A percentile compares a stretch with the other conserved stretches of the same genome.
phyloP scores from a whole-genome alignment of 73 alveolate species.

The Paramecium biaurelia region DNA sequence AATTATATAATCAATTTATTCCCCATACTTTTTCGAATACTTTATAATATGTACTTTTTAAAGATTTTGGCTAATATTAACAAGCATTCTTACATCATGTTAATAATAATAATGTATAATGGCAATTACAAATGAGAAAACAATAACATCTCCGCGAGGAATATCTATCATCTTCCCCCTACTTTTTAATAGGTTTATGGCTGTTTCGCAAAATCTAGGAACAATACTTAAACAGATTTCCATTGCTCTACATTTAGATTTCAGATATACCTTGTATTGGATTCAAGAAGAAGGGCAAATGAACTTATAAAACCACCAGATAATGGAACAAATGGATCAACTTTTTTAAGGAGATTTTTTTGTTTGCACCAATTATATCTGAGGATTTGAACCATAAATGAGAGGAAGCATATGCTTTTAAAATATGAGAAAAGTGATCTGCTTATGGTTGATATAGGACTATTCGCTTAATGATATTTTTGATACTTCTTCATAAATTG shows the following conservation, averaged over 20 bases:
- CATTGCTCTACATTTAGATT: neutral
- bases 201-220: slow-evolving; percentile 52
- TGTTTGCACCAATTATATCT: slow-evolving; percentile 30
- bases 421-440: neutral
- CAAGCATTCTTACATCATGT: neutral
- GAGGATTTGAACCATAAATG: slow-evolving; percentile 2
- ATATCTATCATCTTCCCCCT: neutral
- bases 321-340: slow-evolving; percentile 12
- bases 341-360: neutral
- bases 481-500: neutral
- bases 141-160: slow-evolving; percentile 40
- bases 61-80: slow-evolving; percentile 10
- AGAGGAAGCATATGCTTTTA: neutral
- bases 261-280: neutral
- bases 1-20: slow-evolving; percentile 13
- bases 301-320: slow-evolving; percentile 29
- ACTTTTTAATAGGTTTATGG: neutral
- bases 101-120: slow-evolving; percentile 21
- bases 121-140: slow-evolving; percentile 30
- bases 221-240: slow-evolving; percentile 23
- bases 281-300: slow-evolving; percentile 22
- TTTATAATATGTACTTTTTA: slow-evolving; percentile 11
- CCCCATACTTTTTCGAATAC: slow-evolving; percentile 37
- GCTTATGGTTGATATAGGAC: neutral
- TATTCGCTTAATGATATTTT: neutral